Conservation (phyloP, 2,329 filamentous ascomycete species). For the Aureobasidium leucospermi region DNA sequence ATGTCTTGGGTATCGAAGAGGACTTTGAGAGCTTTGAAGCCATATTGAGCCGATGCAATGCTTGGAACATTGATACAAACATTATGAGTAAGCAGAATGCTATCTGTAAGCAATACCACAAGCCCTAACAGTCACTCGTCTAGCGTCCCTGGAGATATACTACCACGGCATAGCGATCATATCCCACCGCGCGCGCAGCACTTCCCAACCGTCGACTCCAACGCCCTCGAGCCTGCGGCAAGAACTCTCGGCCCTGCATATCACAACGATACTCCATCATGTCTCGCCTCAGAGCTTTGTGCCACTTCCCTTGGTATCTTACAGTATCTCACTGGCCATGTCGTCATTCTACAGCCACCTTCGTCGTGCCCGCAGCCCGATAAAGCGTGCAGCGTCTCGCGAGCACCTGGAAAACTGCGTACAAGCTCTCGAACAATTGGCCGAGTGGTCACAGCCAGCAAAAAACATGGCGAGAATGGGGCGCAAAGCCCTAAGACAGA, state of each 20-base stretch:
- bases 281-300: constrained; percentile 40
- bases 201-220: constrained; percentile 33
- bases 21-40: constrained; percentile 40
- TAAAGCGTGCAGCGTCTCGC: constrained; percentile 13
- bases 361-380: constrained; percentile 27
- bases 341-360: constrained; percentile 52
- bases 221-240: constrained; percentile 47
- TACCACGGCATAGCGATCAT: constrained; percentile 52
- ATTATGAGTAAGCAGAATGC: constrained; percentile 26
- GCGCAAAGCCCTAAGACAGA: constrained; percentile 15
- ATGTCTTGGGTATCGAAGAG: constrained; percentile 41
- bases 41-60: constrained; percentile 33
- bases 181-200: constrained; percentile 44
- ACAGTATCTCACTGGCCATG: constrained; percentile 48
- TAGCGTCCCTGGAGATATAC: constrained; percentile 46
- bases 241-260: constrained; percentile 48
- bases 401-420: constrained; percentile 16
- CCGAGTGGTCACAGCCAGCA: constrained; percentile 12
- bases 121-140: constrained; percentile 19
- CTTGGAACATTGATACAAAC: constrained; percentile 30
- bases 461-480: constrained; percentile 14
- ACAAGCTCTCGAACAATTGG: constrained; percentile 13
- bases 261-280: constrained; percentile 42
- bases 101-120: neutral
- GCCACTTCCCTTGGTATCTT: constrained; percentile 49